phyloP scores from a whole-genome alignment of 495 filamentous ascomycete genomes.

The Podospora conica region DNA sequence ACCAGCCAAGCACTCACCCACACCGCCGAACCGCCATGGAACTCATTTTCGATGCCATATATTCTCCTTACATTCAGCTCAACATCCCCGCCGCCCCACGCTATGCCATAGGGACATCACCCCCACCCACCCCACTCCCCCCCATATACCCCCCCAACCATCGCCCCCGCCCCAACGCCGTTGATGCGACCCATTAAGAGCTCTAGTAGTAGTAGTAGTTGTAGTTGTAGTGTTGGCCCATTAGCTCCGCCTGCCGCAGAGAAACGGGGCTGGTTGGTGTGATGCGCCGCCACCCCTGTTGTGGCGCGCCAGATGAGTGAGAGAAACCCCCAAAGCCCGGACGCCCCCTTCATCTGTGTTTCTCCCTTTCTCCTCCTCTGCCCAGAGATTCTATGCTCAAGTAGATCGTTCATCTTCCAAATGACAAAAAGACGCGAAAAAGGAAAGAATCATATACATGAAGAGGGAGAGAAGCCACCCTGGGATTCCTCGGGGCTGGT shows the following conservation, averaged over 20 bases:
- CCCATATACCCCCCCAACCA: not conserved
- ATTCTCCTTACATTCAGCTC: not conserved
- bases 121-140: not conserved
- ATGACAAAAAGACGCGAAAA: not conserved
- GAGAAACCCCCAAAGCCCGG: not conserved
- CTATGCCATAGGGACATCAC: not conserved
- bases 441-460: slow-evolving; percentile 14
- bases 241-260: slow-evolving; percentile 7
- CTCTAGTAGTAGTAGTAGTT: not conserved
- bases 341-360: not conserved
- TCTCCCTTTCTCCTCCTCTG: not conserved
- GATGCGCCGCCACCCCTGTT: not conserved
- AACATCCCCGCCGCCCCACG: not conserved
- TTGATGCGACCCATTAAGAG: slow-evolving; percentile 17
- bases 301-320: not conserved
- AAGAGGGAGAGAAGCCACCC: slow-evolving; percentile 3
- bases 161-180: slow-evolving; percentile 7
- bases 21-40: too few relatives aligned
- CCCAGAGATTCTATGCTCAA: slow-evolving; percentile 10
- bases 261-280: slow-evolving; percentile 2
- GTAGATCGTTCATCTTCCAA: slow-evolving; percentile 8
- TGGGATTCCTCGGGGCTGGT: not conserved
- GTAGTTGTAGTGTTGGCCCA: not conserved
- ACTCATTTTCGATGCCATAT: not conserved
- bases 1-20: not conserved